Evolutionary conservation across 139 green algal genomes (phyloP), one percentile per base, ranked within the genome.

Genomic region (Eudorina sp.): DNA sequence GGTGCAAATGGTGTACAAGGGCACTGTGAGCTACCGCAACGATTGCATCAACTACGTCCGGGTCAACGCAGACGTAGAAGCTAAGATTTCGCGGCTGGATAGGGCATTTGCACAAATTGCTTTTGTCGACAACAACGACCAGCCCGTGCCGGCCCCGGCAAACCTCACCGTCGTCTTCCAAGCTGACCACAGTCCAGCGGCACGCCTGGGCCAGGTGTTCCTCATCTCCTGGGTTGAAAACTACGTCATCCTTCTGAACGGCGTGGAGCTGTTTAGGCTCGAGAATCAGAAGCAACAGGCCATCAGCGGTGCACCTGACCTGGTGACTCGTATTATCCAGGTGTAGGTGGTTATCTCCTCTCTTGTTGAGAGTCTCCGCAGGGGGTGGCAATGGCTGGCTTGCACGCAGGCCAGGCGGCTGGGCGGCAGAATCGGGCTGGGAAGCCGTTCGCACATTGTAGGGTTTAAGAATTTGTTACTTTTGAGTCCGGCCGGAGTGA

Each of bases 261-360:
- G 81, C 29, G 81, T 66, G 45, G 81, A 88, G 43, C 81, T 79
- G 64, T 88, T 88, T 64, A 62, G 43, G 62, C 81, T 88, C 7
- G 62, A 88, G 81, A 86, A 88, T 51, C 81, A 79, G 43, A 88
- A 88, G 81, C 81, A 88, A 45, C 81, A 88, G 64, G 64, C 62
- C 41, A 88, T 88, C 14, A 43, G 45, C 45, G 81, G 81, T 53
- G 64, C 21, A 4, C n/a, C 62, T 31, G 64, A 88, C 38, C n/a
- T 88, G 29, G 43, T 64, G 62, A 78, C 81, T 16, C 81, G 81
- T 19, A 45, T 79, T 48, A 64, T 88, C 21, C 81, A 88, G 41
- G 41, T 23, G 14, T 80, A 86, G 43, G 66, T 86, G 29, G 14
- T 72, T n/a, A n/a, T n/a, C n/a, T n/a, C n/a, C n/a, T n/a, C n/a